Evolutionary conservation across 306 rosid genomes (phyloP).

Genomic region (Cotoneaster glaucophyllus): DNA sequence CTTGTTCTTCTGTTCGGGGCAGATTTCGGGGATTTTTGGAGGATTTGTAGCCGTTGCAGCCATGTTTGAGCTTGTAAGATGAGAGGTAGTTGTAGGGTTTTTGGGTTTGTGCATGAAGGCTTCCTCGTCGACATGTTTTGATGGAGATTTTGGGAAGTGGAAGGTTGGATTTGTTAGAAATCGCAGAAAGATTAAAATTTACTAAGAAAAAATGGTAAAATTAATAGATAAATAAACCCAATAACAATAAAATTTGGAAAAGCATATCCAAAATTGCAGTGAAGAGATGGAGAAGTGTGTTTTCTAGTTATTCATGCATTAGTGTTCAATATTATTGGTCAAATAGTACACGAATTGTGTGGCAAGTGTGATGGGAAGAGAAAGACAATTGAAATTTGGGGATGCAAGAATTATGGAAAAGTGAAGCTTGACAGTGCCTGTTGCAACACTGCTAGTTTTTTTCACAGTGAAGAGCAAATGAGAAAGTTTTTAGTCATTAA

Average conservation of each 20-base stretch:
- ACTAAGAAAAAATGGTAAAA: neutral
- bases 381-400: too few relatives aligned
- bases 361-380: too few relatives aligned
- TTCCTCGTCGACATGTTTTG: conserved; percentile 46
- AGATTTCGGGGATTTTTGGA: conserved; percentile 51
- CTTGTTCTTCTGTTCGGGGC: conserved; percentile 58
- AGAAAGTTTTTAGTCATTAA: too few relatives aligned
- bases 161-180: conserved; percentile 23
- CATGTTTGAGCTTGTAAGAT: conserved; percentile 73
- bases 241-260: neutral
- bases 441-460: too few relatives aligned
- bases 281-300: neutral
- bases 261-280: neutral
- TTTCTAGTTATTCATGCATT: too few relatives aligned
- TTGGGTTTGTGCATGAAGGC: conserved; percentile 59
- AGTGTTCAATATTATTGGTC: too few relatives aligned
- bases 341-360: too few relatives aligned
- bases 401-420: too few relatives aligned
- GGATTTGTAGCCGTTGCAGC: conserved; percentile 60
- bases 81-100: conserved; percentile 64
- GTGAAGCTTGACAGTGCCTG: too few relatives aligned
- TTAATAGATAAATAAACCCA: neutral
- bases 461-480: too few relatives aligned
- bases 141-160: neutral
- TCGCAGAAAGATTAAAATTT: neutral